Evolutionary conservation across 129 eudicot genomes (phyloP).

Genomic region (Helichrysum umbraculigerum): DNA sequence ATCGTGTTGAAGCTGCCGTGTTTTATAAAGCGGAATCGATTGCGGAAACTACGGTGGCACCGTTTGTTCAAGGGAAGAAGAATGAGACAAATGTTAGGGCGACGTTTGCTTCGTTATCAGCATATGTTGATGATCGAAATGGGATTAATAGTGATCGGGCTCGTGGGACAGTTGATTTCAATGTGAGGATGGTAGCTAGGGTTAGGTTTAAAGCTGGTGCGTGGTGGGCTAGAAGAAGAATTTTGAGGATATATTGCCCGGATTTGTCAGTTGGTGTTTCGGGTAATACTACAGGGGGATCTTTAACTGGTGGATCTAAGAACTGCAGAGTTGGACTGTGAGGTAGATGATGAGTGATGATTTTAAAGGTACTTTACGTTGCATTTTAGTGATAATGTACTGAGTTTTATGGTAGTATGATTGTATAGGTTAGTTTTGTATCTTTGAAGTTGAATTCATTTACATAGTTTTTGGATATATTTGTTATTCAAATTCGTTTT

Average conservation of each 20-base stretch:
- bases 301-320: constrained; percentile 47
- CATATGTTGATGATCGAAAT: constrained; percentile 39
- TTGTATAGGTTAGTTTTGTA: constrained; percentile 19
- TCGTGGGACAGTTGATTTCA: constrained; percentile 48
- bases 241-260: constrained; percentile 56
- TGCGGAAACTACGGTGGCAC: constrained; percentile 48
- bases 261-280: constrained; percentile 42
- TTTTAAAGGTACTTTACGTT: constrained; percentile 29
- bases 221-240: constrained; percentile 75
- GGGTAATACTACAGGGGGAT: constrained; percentile 34
- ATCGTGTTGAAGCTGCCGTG: constrained; percentile 44
- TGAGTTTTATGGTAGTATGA: constrained; percentile 13
- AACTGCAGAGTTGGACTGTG: constrained; percentile 50
- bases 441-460: neutral
- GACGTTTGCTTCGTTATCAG: constrained; percentile 41
- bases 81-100: constrained; percentile 48
- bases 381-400: neutral
- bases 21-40: constrained; percentile 36
- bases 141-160: constrained; percentile 41
- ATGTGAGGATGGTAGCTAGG: constrained; percentile 57
- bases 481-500: constrained; percentile 14
- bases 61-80: constrained; percentile 63
- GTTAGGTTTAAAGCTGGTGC: constrained; percentile 67
- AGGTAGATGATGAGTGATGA: constrained; percentile 18
- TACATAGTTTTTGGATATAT: constrained; percentile 25